phyloP scores from a whole-genome alignment of 1,284 basidiomycete genomes.

The Heterobasidion occidentale region DNA sequence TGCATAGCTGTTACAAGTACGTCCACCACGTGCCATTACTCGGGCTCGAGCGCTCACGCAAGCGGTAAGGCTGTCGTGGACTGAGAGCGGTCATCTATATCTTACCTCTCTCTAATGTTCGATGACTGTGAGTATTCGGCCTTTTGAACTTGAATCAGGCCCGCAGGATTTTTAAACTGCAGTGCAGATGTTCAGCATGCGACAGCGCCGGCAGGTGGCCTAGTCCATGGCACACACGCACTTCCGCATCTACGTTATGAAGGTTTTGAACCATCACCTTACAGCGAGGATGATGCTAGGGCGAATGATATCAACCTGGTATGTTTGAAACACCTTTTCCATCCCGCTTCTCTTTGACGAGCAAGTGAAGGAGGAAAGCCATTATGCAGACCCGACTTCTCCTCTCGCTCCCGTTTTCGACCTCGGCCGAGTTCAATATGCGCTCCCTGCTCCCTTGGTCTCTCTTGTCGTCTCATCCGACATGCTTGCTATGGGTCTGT shows the following conservation, averaged over 20 bases:
- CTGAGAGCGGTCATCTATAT: too few relatives aligned
- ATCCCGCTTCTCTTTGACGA: background rate
- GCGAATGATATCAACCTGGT: constrained; percentile 32
- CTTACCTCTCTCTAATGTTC: constrained; percentile 44
- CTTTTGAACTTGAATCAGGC: constrained; percentile 5
- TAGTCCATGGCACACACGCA: constrained; percentile 24
- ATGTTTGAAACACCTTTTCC: constrained; percentile 16
- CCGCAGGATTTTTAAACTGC: constrained; percentile 1
- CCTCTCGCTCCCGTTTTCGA: constrained; percentile 67
- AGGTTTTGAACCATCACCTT: constrained; percentile 75
- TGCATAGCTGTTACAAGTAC: too few relatives aligned
- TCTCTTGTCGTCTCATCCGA: constrained; percentile 82
- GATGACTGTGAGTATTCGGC: constrained; percentile 66
- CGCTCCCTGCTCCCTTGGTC: constrained; percentile 74
- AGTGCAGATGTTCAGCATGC: constrained; percentile 78
- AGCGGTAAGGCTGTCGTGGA: background rate
- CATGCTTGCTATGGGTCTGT: constrained; percentile 76
- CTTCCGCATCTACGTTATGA: constrained; percentile 69
- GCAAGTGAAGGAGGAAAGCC: constrained; percentile 25
- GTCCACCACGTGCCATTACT: too few relatives aligned
- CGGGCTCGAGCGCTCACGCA: too few relatives aligned
- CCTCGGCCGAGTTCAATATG: constrained; percentile 82
- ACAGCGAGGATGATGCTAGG: constrained; percentile 39
- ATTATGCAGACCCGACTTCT: constrained; percentile 14
- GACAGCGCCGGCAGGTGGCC: constrained; percentile 36